Evolutionary conservation across 2,329 filamentous ascomycete species (phyloP).

Genomic region (Monosporascus sp.): DNA sequence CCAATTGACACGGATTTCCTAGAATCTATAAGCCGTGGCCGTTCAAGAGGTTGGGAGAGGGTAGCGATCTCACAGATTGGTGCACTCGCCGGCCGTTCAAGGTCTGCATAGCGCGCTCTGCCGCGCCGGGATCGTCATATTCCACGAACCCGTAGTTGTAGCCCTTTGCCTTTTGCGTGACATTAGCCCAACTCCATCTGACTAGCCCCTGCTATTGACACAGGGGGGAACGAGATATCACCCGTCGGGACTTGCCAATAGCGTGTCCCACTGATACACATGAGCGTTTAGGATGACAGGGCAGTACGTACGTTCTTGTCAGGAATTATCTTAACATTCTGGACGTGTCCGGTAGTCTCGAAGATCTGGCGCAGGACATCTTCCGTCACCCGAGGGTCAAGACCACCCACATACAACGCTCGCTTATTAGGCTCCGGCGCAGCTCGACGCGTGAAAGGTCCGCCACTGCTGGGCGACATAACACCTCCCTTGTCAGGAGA

Average conservation of each 20-base stretch:
- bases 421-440: conserved; percentile 98
- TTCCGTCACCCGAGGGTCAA: conserved; percentile 93
- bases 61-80: conserved; percentile 66
- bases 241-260: conserved; percentile 2
- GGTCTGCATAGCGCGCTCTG: conserved; percentile 95
- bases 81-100: conserved; percentile 93
- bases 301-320: conserved; percentile 89
- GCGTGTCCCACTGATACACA: not conserved
- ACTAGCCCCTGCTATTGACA: not conserved
- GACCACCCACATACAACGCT: conserved; percentile 88
- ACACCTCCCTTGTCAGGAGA: conserved; percentile 66
- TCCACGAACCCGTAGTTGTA: conserved; percentile 99
- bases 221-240: not conserved
- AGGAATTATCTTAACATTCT: conserved; percentile 98
- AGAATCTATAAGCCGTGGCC: conserved; percentile 10
- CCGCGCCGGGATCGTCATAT: conserved; percentile 94
- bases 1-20: conserved; percentile 99
- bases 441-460: conserved; percentile 78
- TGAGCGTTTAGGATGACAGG: not conserved
- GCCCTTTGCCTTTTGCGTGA: conserved; percentile 69
- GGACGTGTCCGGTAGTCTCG: conserved; percentile 95
- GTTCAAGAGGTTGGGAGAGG: not conserved
- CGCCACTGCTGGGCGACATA: conserved; percentile 80
- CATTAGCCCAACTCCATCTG: not conserved
- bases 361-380: conserved; percentile 97